These are phyloP conservation scores for Paraurostyla sp. DNA, from an alignment of 73 alveolate species.

Conservation along the genomic window DNA sequence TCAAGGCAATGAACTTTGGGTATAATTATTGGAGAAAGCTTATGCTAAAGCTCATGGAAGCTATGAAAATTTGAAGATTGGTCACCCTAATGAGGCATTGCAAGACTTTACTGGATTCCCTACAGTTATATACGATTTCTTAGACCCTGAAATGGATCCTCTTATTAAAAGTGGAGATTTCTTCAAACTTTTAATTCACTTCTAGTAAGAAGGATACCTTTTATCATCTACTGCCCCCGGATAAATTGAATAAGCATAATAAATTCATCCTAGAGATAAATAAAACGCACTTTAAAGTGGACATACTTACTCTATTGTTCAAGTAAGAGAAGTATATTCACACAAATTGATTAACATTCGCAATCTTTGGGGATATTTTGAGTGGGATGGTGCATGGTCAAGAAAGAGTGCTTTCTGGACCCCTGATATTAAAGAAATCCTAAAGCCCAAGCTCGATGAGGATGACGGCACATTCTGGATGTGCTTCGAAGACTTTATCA, in stretches of 20 bases:
- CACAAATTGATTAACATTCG: slow-evolving; percentile 88
- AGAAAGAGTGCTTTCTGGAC: slow-evolving; percentile 93
- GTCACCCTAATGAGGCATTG: slow-evolving; percentile 72
- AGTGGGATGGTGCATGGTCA: slow-evolving; percentile 98
- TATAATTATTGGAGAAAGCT: slow-evolving; percentile 71
- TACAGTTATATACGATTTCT: slow-evolving; percentile 25
- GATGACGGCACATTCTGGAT: slow-evolving; percentile 84
- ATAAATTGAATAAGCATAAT: slow-evolving; percentile 61
- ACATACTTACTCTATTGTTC: slow-evolving; percentile 92
- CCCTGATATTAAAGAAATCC: slow-evolving; percentile 75
- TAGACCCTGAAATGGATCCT: slow-evolving; percentile 11
- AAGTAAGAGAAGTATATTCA: slow-evolving; percentile 86
- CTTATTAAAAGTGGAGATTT: slow-evolving; percentile 64
- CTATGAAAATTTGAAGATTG: slow-evolving; percentile 56
- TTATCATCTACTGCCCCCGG: slow-evolving; percentile 84
- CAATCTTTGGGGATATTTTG: slow-evolving; percentile 97
- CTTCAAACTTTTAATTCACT: slow-evolving; percentile 71
- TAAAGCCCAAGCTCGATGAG: slow-evolving; percentile 78
- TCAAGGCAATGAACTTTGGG: slow-evolving; percentile 75
- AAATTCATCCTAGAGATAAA: slow-evolving; percentile 40
- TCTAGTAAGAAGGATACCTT: slow-evolving; percentile 85
- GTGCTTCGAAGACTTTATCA: slow-evolving; percentile 87
- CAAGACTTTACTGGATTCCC: slow-evolving; percentile 73
- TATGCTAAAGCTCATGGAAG: slow-evolving; percentile 79
- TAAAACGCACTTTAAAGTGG: slow-evolving; percentile 90